A percentile compares a stretch with the other conserved stretches of the same genome.
These are phyloP conservation scores for Psidium friedrichsthalianum DNA, from an alignment of 345 rosid genomes.

Conservation along the genomic window DNA sequence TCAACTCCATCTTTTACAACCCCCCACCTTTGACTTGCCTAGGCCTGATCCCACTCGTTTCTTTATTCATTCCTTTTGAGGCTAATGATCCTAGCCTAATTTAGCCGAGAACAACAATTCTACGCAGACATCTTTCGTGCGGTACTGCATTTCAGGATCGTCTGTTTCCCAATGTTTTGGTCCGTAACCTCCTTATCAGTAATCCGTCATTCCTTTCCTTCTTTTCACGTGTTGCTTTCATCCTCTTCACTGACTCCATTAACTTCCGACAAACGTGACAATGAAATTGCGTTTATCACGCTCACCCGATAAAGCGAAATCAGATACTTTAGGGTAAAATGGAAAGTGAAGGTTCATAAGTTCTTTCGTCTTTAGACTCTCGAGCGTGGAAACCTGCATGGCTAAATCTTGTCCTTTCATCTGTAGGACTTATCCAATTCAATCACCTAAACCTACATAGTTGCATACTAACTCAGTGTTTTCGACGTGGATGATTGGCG, in stretches of 20 bases:
- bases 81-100: not conserved
- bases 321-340: not conserved
- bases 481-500: not conserved
- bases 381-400: fast-evolving
- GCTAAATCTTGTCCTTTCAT: not conserved
- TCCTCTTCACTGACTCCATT: not conserved
- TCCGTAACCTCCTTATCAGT: not conserved
- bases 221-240: not conserved
- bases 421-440: not conserved
- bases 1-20: not conserved
- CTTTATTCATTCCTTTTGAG: not conserved
- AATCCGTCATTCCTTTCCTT: not conserved
- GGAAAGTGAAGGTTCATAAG: not conserved
- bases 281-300: not conserved
- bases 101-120: not conserved
- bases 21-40: not conserved
- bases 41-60: not conserved
- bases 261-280: not conserved
- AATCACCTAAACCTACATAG: not conserved
- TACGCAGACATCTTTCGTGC: not conserved
- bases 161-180: not conserved
- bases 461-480: not conserved
- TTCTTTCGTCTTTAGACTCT: not conserved
- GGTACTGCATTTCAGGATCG: not conserved
- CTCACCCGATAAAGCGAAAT: not conserved